Base-by-base conservation (phyloP, 805 yeast genomes). In the Hanseniaspora mollemarum region DNA sequence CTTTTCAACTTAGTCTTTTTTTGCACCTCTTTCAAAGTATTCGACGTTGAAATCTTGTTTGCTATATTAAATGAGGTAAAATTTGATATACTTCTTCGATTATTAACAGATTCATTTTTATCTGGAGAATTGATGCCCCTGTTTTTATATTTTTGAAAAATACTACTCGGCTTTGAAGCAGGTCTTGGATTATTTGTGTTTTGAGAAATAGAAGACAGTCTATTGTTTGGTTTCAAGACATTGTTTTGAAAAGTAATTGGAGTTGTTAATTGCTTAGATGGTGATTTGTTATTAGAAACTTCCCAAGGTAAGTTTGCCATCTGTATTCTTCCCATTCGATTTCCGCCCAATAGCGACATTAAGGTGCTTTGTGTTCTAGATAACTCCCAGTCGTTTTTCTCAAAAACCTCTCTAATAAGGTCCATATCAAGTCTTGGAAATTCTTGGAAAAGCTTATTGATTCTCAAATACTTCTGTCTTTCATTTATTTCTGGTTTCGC, bases 341-440 rank as follows among this genome's bases (percentile, higher is more conserved):
- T 29, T 2, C 51, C 51, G 2, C 41, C 41, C 16, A 48, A 16
- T 4, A 48, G 18, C 4, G n/a, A 9, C 19, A 33, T 3, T 10
- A 48, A 10, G 12, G 32, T 19, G 9, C 13, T 13, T 26, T 48
- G 51, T 2, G 51, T 39, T 2, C 35, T 40, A 12, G 43, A 31
- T 9, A 32, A 32, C 5, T 40, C 40, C 51, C 51, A 48, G 6
- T 40, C 25, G 19, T 48, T 48, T 9, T 33, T 31, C 25, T 39
- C 41, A n/a, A 39, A 48, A 12, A 48, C 51, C 15, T 32, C 25
- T 35, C 51, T 39, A 2, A 48, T 48, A 37, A 48, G n/a, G 16
- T 48, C 51, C 51, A 48, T 48, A 21, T 48, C 51, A 2, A 48
- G 12, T 32, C 51, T 22, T 13, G 51, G 51, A 33, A 40, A 48